Percentiles rank a stretch among this genome's conserved stretches.
These are phyloP conservation scores for Seiridium cupressi DNA, from an alignment of 2,329 filamentous ascomycete genomes.

Conservation along the genomic window DNA sequence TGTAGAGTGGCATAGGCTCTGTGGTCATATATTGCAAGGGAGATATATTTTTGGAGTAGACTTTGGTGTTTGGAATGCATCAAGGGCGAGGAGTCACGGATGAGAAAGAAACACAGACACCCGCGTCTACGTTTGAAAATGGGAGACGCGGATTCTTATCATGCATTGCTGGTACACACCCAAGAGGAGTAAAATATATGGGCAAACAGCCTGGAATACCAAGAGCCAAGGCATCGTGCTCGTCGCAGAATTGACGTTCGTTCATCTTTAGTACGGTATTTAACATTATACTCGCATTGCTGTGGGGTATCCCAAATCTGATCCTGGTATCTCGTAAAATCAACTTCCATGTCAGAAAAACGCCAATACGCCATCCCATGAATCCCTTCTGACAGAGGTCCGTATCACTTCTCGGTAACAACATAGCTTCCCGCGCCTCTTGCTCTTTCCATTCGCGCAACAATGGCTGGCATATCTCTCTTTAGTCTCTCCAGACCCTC, in stretches of 20 bases:
- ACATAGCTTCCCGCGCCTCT: conserved; percentile 59
- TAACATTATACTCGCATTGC: too few species aligned
- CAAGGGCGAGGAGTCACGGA: background rate
- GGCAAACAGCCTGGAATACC: too few species aligned
- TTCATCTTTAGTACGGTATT: too few species aligned
- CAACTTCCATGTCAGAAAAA: background rate
- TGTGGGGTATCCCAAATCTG: background rate
- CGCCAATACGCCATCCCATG: conserved; percentile 14
- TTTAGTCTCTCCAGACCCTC: conserved; percentile 51
- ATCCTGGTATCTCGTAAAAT: background rate
- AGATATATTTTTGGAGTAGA: background rate
- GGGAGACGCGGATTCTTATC: background rate
- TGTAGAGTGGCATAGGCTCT: conserved; percentile 15
- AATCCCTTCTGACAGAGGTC: background rate
- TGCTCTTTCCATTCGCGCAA: conserved; percentile 65
- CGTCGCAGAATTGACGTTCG: too few species aligned
- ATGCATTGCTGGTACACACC: too few species aligned
- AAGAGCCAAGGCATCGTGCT: too few species aligned
- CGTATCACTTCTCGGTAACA: conserved; percentile 37
- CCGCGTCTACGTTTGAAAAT: background rate
- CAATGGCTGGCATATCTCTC: conserved; percentile 58
- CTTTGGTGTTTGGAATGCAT: background rate
- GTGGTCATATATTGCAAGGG: conserved; percentile 4
- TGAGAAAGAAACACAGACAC: background rate
- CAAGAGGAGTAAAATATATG: too few species aligned